These are phyloP conservation scores for Penicillium lividum DNA, from an alignment of 495 filamentous ascomycete genomes.

Conservation along the genomic window DNA sequence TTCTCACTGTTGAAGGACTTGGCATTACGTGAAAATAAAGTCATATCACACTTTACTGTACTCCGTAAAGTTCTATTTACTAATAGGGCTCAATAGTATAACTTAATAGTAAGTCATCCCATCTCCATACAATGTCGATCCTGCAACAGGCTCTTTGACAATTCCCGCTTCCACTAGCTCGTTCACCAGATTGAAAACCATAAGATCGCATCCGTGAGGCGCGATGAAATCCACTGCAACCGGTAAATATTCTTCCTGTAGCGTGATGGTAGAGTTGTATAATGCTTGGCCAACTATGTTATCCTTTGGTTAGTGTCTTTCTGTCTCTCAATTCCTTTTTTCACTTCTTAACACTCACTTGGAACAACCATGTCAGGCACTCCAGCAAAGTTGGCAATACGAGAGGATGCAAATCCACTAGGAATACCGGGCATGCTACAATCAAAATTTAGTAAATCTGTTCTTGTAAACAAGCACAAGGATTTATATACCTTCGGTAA, in stretches of 20 bases:
- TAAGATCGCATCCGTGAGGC: conserved; percentile 61
- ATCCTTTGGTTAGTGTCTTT: background rate
- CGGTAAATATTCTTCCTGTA: conserved; percentile 56
- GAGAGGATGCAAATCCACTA: background rate
- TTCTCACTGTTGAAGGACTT: background rate
- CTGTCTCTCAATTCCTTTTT: background rate
- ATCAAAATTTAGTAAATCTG: background rate
- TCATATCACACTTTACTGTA: background rate
- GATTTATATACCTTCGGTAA: background rate
- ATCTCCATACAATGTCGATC: conserved; percentile 31
- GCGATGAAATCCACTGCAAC: conserved; percentile 61
- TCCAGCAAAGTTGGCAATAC: conserved; percentile 1
- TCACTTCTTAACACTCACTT: conserved; percentile 7
- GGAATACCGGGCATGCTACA: background rate
- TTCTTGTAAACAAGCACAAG: background rate
- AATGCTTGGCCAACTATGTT: conserved; percentile 55
- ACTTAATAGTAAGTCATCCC: background rate
- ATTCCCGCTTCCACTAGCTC: conserved; percentile 53
- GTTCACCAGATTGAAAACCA: conserved; percentile 57
- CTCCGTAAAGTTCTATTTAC: too few species aligned
- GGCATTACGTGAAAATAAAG: background rate
- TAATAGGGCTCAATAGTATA: background rate
- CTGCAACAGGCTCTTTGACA: conserved; percentile 45
- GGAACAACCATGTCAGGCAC: conserved; percentile 2
- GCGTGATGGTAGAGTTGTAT: conserved; percentile 54